These are phyloP conservation scores for Lepidium sativum DNA, from an alignment of 345 rosid genomes.

Conservation along the genomic window DNA sequence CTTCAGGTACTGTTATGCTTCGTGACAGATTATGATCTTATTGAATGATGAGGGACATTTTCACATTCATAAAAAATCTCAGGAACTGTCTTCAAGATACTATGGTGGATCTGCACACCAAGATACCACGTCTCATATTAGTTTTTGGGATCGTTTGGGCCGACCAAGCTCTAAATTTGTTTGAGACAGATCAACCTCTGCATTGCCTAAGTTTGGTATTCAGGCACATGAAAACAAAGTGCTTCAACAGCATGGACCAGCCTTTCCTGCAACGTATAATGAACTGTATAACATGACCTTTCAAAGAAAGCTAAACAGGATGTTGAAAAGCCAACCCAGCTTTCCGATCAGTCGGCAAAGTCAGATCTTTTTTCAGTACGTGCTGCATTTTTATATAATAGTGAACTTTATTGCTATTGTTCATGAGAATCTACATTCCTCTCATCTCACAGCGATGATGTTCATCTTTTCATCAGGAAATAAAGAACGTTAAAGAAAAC, in stretches of 20 bases:
- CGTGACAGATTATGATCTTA: not conserved
- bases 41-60: not conserved
- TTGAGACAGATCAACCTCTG: not conserved
- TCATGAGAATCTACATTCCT: not conserved
- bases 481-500: slow-evolving; percentile 30
- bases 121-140: slow-evolving; percentile 14
- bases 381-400: not conserved
- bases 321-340: slow-evolving; percentile 11
- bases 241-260: slow-evolving; percentile 9
- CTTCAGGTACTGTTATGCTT: slow-evolving; percentile 19
- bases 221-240: slow-evolving; percentile 3
- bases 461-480: slow-evolving; percentile 24
- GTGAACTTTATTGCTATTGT: not conserved
- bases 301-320: slow-evolving; percentile 4
- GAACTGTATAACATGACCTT: slow-evolving; percentile 3
- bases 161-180: slow-evolving; percentile 2
- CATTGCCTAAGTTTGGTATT: not conserved
- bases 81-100: slow-evolving; percentile 16
- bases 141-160: slow-evolving; percentile 39
- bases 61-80: not conserved
- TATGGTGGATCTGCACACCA: not conserved
- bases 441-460: not conserved
- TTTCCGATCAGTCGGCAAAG: not conserved
- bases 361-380: slow-evolving; percentile 23
- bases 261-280: slow-evolving; percentile 14